Conservation (phyloP, 2,329 filamentous ascomycete genomes). For the Cladosporium austrohemisphaericum region DNA sequence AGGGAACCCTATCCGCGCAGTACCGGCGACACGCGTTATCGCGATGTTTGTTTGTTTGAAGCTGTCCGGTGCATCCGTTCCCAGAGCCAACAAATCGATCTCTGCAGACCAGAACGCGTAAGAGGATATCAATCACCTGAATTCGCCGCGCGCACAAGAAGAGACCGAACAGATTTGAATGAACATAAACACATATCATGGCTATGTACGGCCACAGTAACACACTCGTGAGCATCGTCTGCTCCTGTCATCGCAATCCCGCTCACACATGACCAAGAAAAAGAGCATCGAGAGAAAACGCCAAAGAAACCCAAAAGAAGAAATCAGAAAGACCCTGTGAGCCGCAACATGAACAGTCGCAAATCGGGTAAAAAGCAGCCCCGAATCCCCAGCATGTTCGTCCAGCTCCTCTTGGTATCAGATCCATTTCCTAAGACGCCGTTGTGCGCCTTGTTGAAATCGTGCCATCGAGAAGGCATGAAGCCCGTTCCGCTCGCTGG, state of each 20-base stretch:
- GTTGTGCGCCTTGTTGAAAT: slow-evolving; percentile 6
- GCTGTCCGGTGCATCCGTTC: neutral
- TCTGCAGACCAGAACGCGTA: neutral
- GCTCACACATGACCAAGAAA: slow-evolving; percentile 11
- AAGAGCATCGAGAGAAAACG: too few species aligned
- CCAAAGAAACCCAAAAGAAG: neutral
- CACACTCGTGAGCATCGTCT: slow-evolving; percentile 11
- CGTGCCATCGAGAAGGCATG: neutral
- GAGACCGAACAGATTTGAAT: neutral
- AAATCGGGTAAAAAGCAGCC: slow-evolving; percentile 1
- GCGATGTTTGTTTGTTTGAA: neutral
- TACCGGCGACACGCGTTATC: neutral
- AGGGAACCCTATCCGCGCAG: neutral
- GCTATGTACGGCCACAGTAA: slow-evolving; percentile 13
- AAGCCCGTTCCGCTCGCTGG: neutral
- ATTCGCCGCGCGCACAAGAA: neutral
- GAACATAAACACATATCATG: slow-evolving; percentile 14
- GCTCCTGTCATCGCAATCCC: slow-evolving; percentile 16
- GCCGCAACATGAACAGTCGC: slow-evolving; percentile 13
- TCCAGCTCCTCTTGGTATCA: slow-evolving; percentile 13
- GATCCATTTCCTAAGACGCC: slow-evolving; percentile 10
- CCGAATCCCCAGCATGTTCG: slow-evolving; percentile 6
- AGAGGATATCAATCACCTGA: too few species aligned
- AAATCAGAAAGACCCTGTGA: slow-evolving; percentile 4
- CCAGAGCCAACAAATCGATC: neutral